These are phyloP conservation scores for Hamamelis virginiana DNA, from an alignment of 164 flowering plant genomes.

Conservation along the genomic window DNA sequence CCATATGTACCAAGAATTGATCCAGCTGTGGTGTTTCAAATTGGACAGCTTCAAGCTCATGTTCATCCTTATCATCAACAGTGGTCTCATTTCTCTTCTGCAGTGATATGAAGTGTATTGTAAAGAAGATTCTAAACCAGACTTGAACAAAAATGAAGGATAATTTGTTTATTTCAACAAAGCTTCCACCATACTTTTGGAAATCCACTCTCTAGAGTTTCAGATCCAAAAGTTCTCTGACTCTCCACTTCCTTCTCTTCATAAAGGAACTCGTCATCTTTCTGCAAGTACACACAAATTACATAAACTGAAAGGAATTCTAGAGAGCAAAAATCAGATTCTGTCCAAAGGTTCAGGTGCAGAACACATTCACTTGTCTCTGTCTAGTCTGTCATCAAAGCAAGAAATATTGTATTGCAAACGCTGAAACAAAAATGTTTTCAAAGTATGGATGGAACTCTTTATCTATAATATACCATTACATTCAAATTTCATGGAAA, in stretches of 20 bases:
- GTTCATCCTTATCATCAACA: constrained; percentile 14
- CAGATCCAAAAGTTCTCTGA: constrained; percentile 4
- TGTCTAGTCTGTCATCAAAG: too few relatives aligned
- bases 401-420: too few relatives aligned
- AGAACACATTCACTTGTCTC: too few relatives aligned
- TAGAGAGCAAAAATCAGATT: not conserved
- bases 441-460: too few relatives aligned
- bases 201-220: constrained; percentile 9
- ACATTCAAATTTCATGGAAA: too few relatives aligned
- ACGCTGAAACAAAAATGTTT: too few relatives aligned
- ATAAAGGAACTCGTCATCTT: constrained; percentile 11
- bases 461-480: too few relatives aligned
- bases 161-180: not conserved
- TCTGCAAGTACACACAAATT: not conserved
- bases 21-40: constrained; percentile 66
- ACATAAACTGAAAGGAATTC: not conserved
- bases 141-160: not conserved
- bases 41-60: constrained; percentile 23
- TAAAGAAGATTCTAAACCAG: not conserved
- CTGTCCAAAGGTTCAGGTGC: too few relatives aligned
- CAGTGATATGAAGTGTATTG: constrained; percentile 9
- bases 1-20: constrained; percentile 35
- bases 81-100: constrained; percentile 31
- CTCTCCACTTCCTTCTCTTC: constrained; percentile 12
- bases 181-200: constrained; percentile 2